These are phyloP conservation scores for Monilinia laxa DNA, from an alignment of 2,329 filamentous ascomycete species.

Conservation along the genomic window DNA sequence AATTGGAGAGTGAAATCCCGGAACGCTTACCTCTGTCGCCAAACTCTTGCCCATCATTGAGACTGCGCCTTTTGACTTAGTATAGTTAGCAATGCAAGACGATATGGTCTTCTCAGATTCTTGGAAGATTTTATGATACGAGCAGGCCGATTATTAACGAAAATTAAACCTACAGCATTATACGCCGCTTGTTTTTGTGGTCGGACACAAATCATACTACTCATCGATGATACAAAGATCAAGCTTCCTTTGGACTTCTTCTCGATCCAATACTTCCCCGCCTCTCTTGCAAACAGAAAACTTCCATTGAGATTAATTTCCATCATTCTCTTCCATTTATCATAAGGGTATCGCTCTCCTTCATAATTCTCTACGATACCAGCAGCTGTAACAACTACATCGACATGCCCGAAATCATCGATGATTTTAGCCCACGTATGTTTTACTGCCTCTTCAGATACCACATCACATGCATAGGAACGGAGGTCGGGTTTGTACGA, in stretches of 20 bases:
- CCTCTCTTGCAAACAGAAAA: slow-evolving; percentile 42
- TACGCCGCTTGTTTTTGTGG: slow-evolving; percentile 44
- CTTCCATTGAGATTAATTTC: slow-evolving; percentile 43
- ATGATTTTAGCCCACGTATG: slow-evolving; percentile 42
- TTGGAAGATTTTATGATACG: neutral
- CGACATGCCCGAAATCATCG: slow-evolving; percentile 42
- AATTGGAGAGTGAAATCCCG: neutral
- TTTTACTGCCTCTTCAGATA: slow-evolving; percentile 42
- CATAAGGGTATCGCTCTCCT: slow-evolving; percentile 40
- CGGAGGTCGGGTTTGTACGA: slow-evolving; percentile 39
- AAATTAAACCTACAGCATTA: slow-evolving; percentile 38
- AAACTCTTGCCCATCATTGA: slow-evolving; percentile 59
- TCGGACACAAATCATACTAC: slow-evolving; percentile 39
- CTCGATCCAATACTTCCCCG: slow-evolving; percentile 42
- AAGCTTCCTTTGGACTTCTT: slow-evolving; percentile 37
- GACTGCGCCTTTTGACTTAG: slow-evolving; percentile 56
- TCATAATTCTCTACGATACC: slow-evolving; percentile 43
- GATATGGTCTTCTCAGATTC: neutral
- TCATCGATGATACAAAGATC: slow-evolving; percentile 39
- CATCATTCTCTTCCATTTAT: slow-evolving; percentile 42
- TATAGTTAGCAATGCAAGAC: slow-evolving; percentile 8
- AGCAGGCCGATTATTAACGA: neutral
- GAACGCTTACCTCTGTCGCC: slow-evolving; percentile 46
- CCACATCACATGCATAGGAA: slow-evolving; percentile 44
- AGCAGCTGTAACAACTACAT: slow-evolving; percentile 45